Base-by-base conservation (phyloP, 768 basidiomycete species). In the Tulasnella sp. region DNA sequence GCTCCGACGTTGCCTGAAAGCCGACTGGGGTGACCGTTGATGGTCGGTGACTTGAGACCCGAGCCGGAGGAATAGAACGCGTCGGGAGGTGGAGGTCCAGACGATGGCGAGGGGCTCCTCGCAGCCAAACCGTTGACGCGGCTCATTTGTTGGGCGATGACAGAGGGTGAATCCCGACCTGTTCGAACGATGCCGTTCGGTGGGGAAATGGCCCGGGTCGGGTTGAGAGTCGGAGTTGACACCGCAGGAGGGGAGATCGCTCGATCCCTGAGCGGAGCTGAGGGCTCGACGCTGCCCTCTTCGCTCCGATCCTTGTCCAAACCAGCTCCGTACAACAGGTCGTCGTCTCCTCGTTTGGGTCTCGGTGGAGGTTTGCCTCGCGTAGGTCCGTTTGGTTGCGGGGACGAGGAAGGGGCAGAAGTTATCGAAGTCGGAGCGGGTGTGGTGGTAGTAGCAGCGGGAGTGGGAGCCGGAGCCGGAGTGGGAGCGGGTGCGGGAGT, bases 171-270 rank as follows among this genome's bases (percentile, higher is more conserved):
- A 22, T 34, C 77, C 72, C 74, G 31, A n/a, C 74, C 74, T n/a
- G 74, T 37, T 50, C 77, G 80, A 31, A 24, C 40, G 76, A 80
- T 42, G 48, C 85, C 85, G 73, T 85, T 85, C 20, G 87, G 85
- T 18, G 93, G 93, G 0, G 93, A 93, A n/a, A 90, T 88, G 8
- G 92, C 89, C 37, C 93, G 89, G 81, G 85, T 89, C 2, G 86
- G 84, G 34, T 86, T 78, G 75, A 44, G 18, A 14, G 80, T 78
- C 22, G 83, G 83, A 18, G 81, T 81, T n/a, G 81, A 37, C 0
- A 40, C n/a, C 41, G 40, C n/a, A 28, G 77, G 28, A 9, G 77
- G 79, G 0, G 79, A 80, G 18, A 75, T 3, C 14, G 79, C 79
- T 46, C 79, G 11, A 31, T 75, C 74, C 44, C 72, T 75, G 28